Evolutionary conservation across 768 basidiomycete species (phyloP), one percentile per base, ranked within the genome.

Genomic region (Hypsizygus marmoreus): DNA sequence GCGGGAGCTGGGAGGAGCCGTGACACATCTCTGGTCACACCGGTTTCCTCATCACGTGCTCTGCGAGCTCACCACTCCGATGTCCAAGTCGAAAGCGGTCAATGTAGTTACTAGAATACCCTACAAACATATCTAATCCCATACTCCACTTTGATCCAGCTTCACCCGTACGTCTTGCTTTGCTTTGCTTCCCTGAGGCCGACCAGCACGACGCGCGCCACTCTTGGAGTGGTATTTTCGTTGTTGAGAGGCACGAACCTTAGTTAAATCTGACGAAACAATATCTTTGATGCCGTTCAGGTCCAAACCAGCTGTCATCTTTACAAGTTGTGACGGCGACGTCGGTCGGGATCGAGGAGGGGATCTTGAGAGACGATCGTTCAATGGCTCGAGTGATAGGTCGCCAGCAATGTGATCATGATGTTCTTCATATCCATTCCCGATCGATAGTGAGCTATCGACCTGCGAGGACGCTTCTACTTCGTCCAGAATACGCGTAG

Each of bases 201-300:
- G 72, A 19, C 88, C 88, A 22, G 75, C 79, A 44, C 81, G 73
- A 43, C 79, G 76, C 3, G 74, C 74, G 6, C 77, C 75, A 50
- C 83, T 79, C 65, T 85, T 89, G 1, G 88, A 82, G 68, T 95
- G 92, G 61, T 88, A 80, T 62, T 89, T 90, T 46, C 78, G 75
- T 58, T 87, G 77, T 55, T 88, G 77, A 47, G 78, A 78, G 14
- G 79, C 74, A 3, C 81, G 82, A 39, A 67, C 58, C 58, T 80
- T 84, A 2, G 73, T 65, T 14, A 90, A 67, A 54, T 91, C 82
- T 9, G 74, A 68, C 4, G 80, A 69, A 14, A 91, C 86, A 38
- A 77, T 80, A 17, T 75, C 72, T 49, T 77, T 78, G 37, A 92
- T 69, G 12, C 75, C 75, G 30, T 69, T 64, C 25, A 72, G 58